phyloP scores from a whole-genome alignment of 2,329 filamentous ascomycete species.

The Fusarium verrucosum region DNA sequence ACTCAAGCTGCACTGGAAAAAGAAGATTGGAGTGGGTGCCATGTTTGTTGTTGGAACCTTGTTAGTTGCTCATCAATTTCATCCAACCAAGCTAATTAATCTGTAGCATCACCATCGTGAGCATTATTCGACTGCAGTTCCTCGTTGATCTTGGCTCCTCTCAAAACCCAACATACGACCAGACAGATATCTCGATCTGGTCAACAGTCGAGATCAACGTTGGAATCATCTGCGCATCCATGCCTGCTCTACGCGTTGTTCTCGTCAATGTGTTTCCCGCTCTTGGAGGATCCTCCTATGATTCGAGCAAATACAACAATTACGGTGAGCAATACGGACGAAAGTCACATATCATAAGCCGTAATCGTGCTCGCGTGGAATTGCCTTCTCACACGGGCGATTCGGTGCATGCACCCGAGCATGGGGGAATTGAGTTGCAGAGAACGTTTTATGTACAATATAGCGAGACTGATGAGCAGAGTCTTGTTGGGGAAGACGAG shows the following conservation, averaged over 20 bases:
- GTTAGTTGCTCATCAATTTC: slow-evolving; percentile 33
- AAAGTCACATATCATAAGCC: slow-evolving; percentile 34
- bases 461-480: slow-evolving; percentile 39
- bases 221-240: slow-evolving; percentile 50
- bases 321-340: slow-evolving; percentile 34
- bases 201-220: slow-evolving; percentile 50
- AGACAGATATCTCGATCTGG: slow-evolving; percentile 46
- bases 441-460: slow-evolving; percentile 40
- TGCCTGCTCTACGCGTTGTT: slow-evolving; percentile 47
- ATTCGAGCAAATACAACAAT: slow-evolving; percentile 40
- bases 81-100: slow-evolving; percentile 7
- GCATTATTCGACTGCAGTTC: slow-evolving; percentile 44
- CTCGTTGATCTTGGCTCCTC: slow-evolving; percentile 44
- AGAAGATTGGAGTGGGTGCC: slow-evolving; percentile 54
- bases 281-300: slow-evolving; percentile 39
- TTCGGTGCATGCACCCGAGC: slow-evolving; percentile 26
- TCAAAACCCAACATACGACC: slow-evolving; percentile 45
- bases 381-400: slow-evolving; percentile 29
- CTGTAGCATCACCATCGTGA: slow-evolving; percentile 46
- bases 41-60: slow-evolving; percentile 58
- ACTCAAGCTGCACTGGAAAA: slow-evolving; percentile 51
- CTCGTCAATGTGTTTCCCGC: slow-evolving; percentile 45
- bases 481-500: slow-evolving; percentile 19
- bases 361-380: slow-evolving; percentile 35
- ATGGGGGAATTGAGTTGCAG: slow-evolving; percentile 41